Conservation (phyloP, 2,329 filamentous ascomycete species). For the Phaeoacremonium minimum region DNA sequence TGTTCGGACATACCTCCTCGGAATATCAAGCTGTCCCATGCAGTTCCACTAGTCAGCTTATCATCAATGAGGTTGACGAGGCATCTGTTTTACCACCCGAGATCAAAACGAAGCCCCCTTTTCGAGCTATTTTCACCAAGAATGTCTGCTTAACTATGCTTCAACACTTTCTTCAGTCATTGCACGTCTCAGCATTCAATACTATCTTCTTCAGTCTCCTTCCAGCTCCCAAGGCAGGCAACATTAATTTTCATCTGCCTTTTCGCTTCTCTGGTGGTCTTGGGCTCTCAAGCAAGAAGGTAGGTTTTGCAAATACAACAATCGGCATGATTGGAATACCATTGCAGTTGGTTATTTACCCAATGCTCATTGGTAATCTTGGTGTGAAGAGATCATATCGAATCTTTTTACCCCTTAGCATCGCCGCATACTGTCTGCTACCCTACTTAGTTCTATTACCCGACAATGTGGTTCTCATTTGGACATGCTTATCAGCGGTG, state of each 20-base stretch:
- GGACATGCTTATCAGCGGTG: constrained; percentile 11
- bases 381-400: constrained; percentile 13
- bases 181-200: constrained; percentile 15
- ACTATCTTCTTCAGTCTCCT: constrained; percentile 15
- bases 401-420: constrained; percentile 15
- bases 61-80: too few species aligned
- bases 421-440: constrained; percentile 13
- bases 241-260: constrained; percentile 4
- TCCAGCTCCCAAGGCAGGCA: constrained; percentile 8
- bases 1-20: too few species aligned
- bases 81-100: neutral
- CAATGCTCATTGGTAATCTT: constrained; percentile 9
- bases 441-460: constrained; percentile 15
- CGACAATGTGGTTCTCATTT: constrained; percentile 8
- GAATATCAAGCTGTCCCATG: too few species aligned
- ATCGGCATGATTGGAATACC: constrained; percentile 17
- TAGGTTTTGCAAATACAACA: constrained; percentile 17
- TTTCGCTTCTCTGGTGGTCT: constrained; percentile 16
- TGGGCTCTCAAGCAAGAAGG: constrained; percentile 15
- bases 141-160: constrained; percentile 12
- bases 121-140: constrained; percentile 11
- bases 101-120: neutral
- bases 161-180: constrained; percentile 6
- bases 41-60: too few species aligned
- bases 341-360: constrained; percentile 16